Base-by-base conservation (phyloP, 2,329 filamentous ascomycete genomes). In the Penicillium sp. region DNA sequence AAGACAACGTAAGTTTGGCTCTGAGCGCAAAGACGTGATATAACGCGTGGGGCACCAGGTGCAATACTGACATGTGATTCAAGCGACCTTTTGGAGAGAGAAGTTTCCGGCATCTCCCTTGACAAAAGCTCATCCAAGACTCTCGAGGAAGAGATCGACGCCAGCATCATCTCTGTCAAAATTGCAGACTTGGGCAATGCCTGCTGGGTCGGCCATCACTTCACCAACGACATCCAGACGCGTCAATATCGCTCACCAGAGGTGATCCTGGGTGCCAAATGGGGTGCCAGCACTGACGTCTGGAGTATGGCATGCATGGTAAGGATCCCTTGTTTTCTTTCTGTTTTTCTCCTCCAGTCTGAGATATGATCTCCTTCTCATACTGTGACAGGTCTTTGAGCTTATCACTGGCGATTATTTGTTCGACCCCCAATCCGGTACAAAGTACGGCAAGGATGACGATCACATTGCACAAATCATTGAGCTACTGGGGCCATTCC, bases 291-390 rank as follows among this genome's bases (percentile, higher is more conserved):
- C 66, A 97, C 93, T 1, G 93, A 98, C 71, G 88, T 97, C 6
- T 98, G 93, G 93, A 97, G 91, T 72, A 98, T 98, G 93, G 90
- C 93, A 50, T 88, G 88, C 58, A 98, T 98, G 93, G 93, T 97
- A 78, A 62, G 82, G 65, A 42, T 2, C 18, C 18, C 18, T 18
- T 18, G 18, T 18, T 3, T 18, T 18, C 18, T 18, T 18, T 18
- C 18, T 18, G 18, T 18, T 18, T 18, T 18, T 18, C 18, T 46
- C 32, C 2, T 41, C 3, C 8, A 12, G 12, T 6, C 4, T 25
- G n/a, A 37, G 18, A 40, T 9, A 4, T 13, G 25, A 12, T 12
- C 18, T 11, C 6, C 9, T 2, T 34, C 11, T 25, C 12, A 37
- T 34, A 38, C 43, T 42, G 18, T n/a, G 4, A 12, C 64, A 97